These are phyloP conservation scores for Dictyostelium intermedium DNA, from an alignment of 78 protist species.

Conservation along the genomic window DNA sequence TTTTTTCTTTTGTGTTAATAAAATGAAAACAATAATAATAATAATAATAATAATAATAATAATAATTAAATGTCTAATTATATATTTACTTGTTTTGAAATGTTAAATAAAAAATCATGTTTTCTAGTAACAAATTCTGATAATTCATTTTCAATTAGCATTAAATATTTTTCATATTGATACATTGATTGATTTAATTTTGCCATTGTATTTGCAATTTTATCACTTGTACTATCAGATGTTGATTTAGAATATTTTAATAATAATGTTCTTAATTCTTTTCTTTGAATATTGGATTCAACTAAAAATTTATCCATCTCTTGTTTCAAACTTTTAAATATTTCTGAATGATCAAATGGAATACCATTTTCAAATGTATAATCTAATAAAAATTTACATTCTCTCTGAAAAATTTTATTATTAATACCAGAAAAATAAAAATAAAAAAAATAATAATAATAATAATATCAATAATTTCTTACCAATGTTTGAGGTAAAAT, in stretches of 20 bases:
- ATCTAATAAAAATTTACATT: conserved; percentile 55
- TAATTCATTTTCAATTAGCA: conserved; percentile 33
- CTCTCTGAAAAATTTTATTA: neutral
- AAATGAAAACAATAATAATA: neutral
- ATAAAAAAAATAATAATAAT: neutral
- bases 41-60: neutral
- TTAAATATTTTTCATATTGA: conserved; percentile 50
- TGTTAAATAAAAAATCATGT: conserved; percentile 42
- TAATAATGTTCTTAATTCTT: conserved; percentile 26
- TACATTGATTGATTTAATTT: conserved; percentile 26
- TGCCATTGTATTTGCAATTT: conserved; percentile 51
- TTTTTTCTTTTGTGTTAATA: neutral
- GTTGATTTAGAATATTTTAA: conserved; percentile 45
- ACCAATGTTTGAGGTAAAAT: conserved; percentile 43
- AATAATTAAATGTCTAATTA: neutral
- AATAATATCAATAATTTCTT: neutral
- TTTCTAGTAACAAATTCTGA: conserved; percentile 38
- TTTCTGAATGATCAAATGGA: conserved; percentile 61
- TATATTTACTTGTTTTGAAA: conserved; percentile 40
- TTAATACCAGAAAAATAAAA: neutral
- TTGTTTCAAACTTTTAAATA: conserved; percentile 52
- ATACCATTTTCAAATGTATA: conserved; percentile 45
- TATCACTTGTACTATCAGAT: conserved; percentile 51
- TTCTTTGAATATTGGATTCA: conserved; percentile 44
- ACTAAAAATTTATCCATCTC: conserved; percentile 58